A percentile compares a stretch with the other conserved stretches of the same genome.
phyloP scores from a whole-genome alignment of 805 yeast species.

The Wickerhamomyces ciferrii region DNA sequence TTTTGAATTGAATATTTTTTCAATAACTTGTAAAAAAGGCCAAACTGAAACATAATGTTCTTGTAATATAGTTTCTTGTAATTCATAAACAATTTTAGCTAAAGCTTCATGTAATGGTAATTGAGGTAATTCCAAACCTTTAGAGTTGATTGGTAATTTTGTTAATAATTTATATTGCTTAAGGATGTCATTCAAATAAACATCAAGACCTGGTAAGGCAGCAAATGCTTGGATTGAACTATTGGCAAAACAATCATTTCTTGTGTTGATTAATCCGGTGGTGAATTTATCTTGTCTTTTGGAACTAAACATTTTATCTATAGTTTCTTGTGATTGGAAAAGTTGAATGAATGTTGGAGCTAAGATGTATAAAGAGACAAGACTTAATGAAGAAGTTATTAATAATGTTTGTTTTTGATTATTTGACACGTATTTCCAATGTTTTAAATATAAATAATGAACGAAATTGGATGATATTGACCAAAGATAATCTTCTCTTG shows the following conservation, averaged over 20 bases:
- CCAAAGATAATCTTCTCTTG: constrained; percentile 13
- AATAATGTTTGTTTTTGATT: constrained; percentile 17
- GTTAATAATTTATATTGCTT: constrained; percentile 16
- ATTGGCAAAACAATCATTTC: constrained; percentile 92
- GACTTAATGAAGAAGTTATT: constrained; percentile 14
- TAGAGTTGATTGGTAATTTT: constrained; percentile 4
- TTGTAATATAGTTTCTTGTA: constrained; percentile 57
- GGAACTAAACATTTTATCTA: constrained; percentile 27
- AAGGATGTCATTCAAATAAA: constrained; percentile 40
- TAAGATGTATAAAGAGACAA: constrained; percentile 24
- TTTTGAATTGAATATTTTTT: constrained; percentile 62
- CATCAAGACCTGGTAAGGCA: constrained; percentile 52
- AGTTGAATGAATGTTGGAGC: constrained; percentile 22
- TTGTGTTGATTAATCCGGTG: constrained; percentile 75
- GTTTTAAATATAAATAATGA: constrained; percentile 12
- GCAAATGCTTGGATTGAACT: constrained; percentile 78
- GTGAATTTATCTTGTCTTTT: constrained; percentile 68
- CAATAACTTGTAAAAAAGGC: constrained; percentile 73
- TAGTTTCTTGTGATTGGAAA: constrained; percentile 13
- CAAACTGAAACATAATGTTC: constrained; percentile 64
- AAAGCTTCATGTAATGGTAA: constrained; percentile 55
- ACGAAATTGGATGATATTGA: constrained; percentile 6
- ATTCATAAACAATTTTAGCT: constrained; percentile 42
- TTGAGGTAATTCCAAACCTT: constrained; percentile 23
- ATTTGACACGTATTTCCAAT: constrained; percentile 16